phyloP scores from a whole-genome alignment of 2,329 filamentous ascomycete genomes.

The Aspergillus ibericus region DNA sequence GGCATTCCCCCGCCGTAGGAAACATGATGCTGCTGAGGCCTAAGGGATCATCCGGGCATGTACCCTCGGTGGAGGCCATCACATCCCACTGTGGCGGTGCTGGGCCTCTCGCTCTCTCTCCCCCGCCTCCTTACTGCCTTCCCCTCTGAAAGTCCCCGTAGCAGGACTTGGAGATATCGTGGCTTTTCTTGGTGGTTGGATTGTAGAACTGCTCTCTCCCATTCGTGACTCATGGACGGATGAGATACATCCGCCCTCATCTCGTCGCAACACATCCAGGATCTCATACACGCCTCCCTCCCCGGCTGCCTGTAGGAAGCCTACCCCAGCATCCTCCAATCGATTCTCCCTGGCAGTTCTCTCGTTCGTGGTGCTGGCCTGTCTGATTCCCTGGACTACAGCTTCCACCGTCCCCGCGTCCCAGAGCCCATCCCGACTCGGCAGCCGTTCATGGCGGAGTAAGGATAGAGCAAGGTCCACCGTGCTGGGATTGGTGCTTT shows the following conservation, averaged over 20 bases:
- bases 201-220: no score
- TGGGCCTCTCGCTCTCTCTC: no score
- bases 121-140: no score
- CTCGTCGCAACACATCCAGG: background rate
- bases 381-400: background rate
- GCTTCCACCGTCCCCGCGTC: slow-evolving; percentile 15
- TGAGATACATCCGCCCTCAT: background rate
- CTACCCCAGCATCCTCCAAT: background rate
- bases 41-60: no score
- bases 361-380: background rate
- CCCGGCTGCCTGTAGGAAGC: background rate
- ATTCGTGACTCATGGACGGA: no score
- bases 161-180: no score
- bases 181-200: no score
- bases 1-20: no score
- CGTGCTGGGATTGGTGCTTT: slow-evolving; percentile 13
- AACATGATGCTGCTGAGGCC: no score
- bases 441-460: slow-evolving; percentile 16
- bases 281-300: background rate
- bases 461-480: slow-evolving; percentile 16
- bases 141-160: no score
- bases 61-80: no score
- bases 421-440: slow-evolving; percentile 26
- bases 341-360: background rate
- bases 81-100: no score